Percentiles rank a stretch among this genome's conserved stretches.
phyloP scores from a whole-genome alignment of 192 early-diverging fungal genomes.

The Gorgonomyces haynaldii region DNA sequence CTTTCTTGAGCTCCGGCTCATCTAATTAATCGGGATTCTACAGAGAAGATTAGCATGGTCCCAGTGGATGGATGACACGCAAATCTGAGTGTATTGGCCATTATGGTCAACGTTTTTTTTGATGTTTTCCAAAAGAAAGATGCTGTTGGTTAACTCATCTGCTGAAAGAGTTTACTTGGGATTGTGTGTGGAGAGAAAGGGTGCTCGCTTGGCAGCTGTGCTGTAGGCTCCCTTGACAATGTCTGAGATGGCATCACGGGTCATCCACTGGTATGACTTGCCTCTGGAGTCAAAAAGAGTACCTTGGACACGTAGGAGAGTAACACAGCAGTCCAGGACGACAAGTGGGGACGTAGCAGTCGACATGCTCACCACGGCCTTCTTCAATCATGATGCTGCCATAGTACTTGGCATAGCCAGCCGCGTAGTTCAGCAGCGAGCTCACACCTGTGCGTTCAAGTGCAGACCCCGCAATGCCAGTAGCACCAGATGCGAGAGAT shows the following conservation, averaged over 20 bases:
- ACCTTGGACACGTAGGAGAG: conserved; percentile 34
- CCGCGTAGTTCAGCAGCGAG: neutral
- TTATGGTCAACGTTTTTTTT: too few species aligned
- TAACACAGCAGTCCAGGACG: conserved; percentile 28
- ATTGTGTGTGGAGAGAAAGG: conserved; percentile 5
- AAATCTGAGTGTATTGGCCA: too few species aligned
- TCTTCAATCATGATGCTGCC: conserved; percentile 26
- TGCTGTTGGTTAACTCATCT: too few species aligned
- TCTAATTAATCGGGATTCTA: too few species aligned
- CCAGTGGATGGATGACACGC: too few species aligned
- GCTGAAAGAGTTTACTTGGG: too few species aligned
- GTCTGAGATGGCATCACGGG: neutral
- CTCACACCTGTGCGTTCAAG: conserved; percentile 1
- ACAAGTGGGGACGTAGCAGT: conserved; percentile 35
- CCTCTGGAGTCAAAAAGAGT: too few species aligned
- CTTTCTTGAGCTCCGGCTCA: too few species aligned
- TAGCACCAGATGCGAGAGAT: conserved; percentile 4
- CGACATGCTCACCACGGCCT: conserved; percentile 22
- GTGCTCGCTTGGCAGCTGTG: neutral
- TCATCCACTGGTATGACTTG: conserved; percentile 2
- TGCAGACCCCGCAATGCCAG: neutral
- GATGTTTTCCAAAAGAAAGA: too few species aligned
- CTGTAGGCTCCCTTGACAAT: conserved; percentile 5
- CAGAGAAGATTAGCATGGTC: too few species aligned
- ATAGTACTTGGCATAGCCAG: conserved; percentile 13